These are phyloP conservation scores for Claviceps purpurea DNA, from an alignment of 2,329 filamentous ascomycete species.

Conservation along the genomic window DNA sequence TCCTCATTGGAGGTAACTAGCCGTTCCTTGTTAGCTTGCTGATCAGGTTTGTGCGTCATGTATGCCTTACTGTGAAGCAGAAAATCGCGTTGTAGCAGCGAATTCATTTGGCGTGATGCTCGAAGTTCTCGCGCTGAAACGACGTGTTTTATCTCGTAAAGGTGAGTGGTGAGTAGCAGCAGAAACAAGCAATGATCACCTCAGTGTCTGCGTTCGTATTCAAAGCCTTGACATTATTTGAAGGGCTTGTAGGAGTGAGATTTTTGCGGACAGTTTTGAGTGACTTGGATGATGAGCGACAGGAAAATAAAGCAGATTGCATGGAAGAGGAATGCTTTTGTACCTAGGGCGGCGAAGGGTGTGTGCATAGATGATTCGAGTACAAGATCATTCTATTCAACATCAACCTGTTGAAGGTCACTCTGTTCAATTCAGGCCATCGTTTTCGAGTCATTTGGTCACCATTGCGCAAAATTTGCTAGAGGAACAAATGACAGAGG, in stretches of 20 bases:
- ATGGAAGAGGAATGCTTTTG: too few species aligned
- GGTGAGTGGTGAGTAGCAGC: neutral
- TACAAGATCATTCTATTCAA: too few species aligned
- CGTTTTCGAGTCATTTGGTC: too few species aligned
- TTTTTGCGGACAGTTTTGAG: neutral
- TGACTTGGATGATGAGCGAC: too few species aligned
- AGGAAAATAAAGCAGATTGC: too few species aligned
- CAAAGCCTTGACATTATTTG: neutral
- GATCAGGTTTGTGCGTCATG: neutral
- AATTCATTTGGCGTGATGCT: neutral
- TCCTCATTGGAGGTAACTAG: constrained; percentile 18
- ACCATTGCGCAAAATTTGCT: too few species aligned
- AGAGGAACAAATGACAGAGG: too few species aligned
- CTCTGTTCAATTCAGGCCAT: too few species aligned
- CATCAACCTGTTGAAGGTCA: too few species aligned
- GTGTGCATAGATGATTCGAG: too few species aligned
- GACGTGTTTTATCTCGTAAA: neutral
- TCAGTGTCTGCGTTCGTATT: neutral
- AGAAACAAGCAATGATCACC: too few species aligned
- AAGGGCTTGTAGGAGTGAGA: neutral
- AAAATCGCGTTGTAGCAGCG: neutral
- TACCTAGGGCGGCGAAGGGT: too few species aligned
- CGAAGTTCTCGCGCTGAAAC: neutral
- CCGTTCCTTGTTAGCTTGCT: neutral
- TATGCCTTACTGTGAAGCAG: neutral